A percentile compares a stretch with the other conserved stretches of the same genome.
Conservation (phyloP, 306 rosid genomes). For the Trifolium dubium region DNA sequence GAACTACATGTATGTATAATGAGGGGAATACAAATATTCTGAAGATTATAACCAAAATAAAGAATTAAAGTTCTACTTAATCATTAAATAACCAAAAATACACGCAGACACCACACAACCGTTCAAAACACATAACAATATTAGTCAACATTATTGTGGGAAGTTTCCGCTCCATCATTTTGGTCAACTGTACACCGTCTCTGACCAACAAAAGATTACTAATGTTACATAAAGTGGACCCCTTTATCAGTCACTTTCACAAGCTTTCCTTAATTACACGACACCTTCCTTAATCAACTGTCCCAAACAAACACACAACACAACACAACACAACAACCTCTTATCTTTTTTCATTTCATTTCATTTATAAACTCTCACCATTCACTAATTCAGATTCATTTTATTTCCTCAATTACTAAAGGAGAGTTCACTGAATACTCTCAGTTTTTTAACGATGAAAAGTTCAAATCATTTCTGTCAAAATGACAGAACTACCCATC, state of each 20-base stretch:
- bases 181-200: slow-evolving; percentile 43
- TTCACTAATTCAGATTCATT: neutral
- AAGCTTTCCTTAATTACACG: neutral
- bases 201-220: slow-evolving; percentile 36
- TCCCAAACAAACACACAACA: neutral
- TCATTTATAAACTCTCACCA: slow-evolving; percentile 15
- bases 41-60: neutral
- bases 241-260: neutral
- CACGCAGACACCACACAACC: neutral
- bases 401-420: neutral
- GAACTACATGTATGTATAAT: neutral
- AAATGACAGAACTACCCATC: slow-evolving; percentile 1
- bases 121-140: neutral
- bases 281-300: slow-evolving; percentile 20
- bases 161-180: slow-evolving; percentile 33
- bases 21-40: neutral
- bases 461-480: neutral
- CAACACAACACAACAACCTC: neutral
- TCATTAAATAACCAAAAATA: neutral
- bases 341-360: neutral
- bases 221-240: neutral
- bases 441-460: slow-evolving; percentile 11
- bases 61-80: neutral
- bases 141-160: neutral
- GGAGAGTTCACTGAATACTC: neutral